These are phyloP conservation scores for Camellia japonica DNA, from an alignment of 148 eudicot species.

Conservation along the genomic window DNA sequence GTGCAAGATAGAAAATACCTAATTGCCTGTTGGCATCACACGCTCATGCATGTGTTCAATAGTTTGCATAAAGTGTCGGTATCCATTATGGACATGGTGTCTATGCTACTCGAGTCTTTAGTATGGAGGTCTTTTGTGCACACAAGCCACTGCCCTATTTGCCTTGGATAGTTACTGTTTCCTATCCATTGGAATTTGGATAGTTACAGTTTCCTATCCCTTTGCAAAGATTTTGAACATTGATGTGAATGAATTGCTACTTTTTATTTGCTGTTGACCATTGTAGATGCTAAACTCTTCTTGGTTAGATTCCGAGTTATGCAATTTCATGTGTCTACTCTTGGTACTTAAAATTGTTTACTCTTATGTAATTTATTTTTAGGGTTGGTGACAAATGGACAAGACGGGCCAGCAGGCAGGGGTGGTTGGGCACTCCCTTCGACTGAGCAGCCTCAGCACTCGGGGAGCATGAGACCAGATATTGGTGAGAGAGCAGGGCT, in stretches of 20 bases:
- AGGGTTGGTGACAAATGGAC: conserved; percentile 32
- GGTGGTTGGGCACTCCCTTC: conserved; percentile 83
- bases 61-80: neutral
- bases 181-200: no score
- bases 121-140: neutral
- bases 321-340: neutral
- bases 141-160: neutral
- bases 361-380: neutral
- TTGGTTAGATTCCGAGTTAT: neutral
- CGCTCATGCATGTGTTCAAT: neutral
- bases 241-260: no score
- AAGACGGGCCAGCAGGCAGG: conserved; percentile 21
- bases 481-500: conserved; percentile 20
- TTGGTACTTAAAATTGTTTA: no score
- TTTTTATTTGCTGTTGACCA: neutral
- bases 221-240: no score
- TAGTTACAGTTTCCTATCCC: neutral
- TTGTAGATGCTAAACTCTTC: no score
- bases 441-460: conserved; percentile 25
- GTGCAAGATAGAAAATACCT: no score
- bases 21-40: neutral
- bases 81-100: neutral
- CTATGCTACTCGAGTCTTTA: neutral
- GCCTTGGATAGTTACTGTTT: neutral
- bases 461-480: conserved; percentile 13